Conservation (phyloP, 2,329 filamentous ascomycete genomes). For the Colletotrichum kahawae region DNA sequence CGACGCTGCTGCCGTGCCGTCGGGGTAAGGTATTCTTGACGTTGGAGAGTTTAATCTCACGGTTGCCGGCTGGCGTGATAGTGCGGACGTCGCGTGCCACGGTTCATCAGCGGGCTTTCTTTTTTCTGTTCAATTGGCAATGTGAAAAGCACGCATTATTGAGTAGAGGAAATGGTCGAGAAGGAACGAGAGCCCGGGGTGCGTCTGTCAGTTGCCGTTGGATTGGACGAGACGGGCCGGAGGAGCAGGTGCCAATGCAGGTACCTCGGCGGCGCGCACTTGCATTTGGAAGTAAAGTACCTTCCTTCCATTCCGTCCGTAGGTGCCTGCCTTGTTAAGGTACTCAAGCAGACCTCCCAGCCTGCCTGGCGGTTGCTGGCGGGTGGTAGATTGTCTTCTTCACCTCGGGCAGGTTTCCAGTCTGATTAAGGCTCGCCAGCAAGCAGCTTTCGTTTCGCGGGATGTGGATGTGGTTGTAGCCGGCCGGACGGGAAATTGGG, state of each 20-base stretch:
- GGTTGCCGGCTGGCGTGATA: not conserved
- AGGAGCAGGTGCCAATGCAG: conserved; percentile 16
- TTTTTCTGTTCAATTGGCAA: not conserved
- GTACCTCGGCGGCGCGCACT: not conserved
- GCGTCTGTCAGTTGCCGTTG: conserved; percentile 11
- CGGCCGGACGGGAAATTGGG: not conserved
- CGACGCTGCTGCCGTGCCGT: not conserved
- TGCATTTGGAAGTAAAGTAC: not conserved
- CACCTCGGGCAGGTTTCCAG: not conserved
- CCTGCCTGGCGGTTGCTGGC: not conserved
- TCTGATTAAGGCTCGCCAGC: not conserved
- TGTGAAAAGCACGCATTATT: not conserved
- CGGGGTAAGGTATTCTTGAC: not conserved
- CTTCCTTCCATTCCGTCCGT: not conserved
- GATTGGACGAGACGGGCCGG: conserved; percentile 6
- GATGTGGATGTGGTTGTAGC: not conserved
- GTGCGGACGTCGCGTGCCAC: not conserved
- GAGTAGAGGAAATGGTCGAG: not conserved
- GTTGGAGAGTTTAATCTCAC: not conserved
- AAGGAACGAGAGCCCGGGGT: not conserved
- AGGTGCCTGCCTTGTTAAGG: not conserved
- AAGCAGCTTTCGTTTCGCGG: not conserved
- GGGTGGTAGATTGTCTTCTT: not conserved
- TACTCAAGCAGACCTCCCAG: not conserved
- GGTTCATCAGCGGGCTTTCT: not conserved